Conservation (phyloP, 352 stramenopile genomes). For the Hyphochytrium catenoides region DNA sequence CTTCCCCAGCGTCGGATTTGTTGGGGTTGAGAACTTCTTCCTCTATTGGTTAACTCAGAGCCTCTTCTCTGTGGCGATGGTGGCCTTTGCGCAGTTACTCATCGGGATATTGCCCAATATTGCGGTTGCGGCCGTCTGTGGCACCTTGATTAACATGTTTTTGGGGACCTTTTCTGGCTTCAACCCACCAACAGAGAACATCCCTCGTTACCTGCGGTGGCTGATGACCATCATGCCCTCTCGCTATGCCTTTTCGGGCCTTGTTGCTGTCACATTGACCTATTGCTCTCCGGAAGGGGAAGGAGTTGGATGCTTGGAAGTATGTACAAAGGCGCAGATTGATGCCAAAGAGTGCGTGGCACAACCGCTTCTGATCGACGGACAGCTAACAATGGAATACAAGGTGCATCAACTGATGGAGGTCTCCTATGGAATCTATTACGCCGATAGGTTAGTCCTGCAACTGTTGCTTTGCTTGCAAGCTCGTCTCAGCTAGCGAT, state of each 20-base stretch:
- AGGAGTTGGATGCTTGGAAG: too few relatives aligned
- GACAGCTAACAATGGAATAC: too few relatives aligned
- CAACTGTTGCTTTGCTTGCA: too few relatives aligned
- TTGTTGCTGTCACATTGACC: conserved; percentile 3
- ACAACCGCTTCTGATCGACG: too few relatives aligned
- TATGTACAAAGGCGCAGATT: too few relatives aligned
- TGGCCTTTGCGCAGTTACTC: conserved; percentile 42
- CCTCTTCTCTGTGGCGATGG: conserved; percentile 16
- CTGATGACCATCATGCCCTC: conserved; percentile 4
- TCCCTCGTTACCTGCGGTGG: conserved; percentile 11
- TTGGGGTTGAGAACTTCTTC: conserved; percentile 8
- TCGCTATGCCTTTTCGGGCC: conserved; percentile 1
- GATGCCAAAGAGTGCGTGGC: too few relatives aligned
- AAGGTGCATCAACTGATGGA: too few relatives aligned
- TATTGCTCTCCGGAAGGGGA: too few relatives aligned
- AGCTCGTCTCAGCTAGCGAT: too few relatives aligned
- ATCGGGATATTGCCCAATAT: conserved; percentile 20
- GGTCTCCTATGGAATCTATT: too few relatives aligned
- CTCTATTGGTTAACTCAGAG: conserved; percentile 3
- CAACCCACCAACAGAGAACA: conserved; percentile 22
- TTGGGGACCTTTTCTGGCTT: conserved; percentile 35
- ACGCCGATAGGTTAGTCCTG: too few relatives aligned
- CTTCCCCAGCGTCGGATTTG: conserved; percentile 35
- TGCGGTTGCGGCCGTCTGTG: conserved; percentile 16
- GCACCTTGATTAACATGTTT: conserved; percentile 18